Evolutionary conservation across 768 basidiomycete genomes (phyloP).

Genomic region (Kwoniella europaea): DNA sequence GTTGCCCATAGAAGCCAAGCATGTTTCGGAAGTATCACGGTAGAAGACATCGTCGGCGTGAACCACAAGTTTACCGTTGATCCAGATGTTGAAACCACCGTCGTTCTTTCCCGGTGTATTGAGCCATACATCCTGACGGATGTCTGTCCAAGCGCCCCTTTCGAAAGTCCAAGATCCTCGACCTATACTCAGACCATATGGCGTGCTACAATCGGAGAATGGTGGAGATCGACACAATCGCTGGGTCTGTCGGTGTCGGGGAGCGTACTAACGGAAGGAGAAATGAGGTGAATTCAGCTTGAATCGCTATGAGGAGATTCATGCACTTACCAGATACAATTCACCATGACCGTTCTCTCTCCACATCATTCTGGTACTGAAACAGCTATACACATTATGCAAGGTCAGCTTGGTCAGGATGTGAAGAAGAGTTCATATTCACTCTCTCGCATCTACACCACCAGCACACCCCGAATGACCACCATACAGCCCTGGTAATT

Average conservation of each 20-base stretch:
- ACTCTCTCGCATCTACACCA: constrained; percentile 26
- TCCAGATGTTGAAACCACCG: constrained; percentile 68
- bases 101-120: constrained; percentile 76
- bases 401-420: constrained; percentile 2
- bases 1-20: constrained; percentile 9
- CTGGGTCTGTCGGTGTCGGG: constrained; percentile 61
- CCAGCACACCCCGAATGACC: constrained; percentile 44
- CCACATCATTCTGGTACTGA: constrained; percentile 80
- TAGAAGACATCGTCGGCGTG: constrained; percentile 17
- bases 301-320: background rate
- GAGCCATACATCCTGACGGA: constrained; percentile 70
- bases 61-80: constrained; percentile 62
- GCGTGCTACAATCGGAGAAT: constrained; percentile 67
- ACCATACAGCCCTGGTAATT: constrained; percentile 75
- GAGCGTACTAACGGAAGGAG: constrained; percentile 67
- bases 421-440: background rate
- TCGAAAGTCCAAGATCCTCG: constrained; percentile 71
- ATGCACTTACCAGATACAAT: constrained; percentile 62
- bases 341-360: constrained; percentile 67
- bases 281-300: background rate
- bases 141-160: constrained; percentile 70
- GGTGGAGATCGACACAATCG: constrained; percentile 66
- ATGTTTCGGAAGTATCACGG: constrained; percentile 12
- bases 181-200: constrained; percentile 76
- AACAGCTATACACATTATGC: constrained; percentile 63